phyloP scores from a whole-genome alignment of 2,329 filamentous ascomycete genomes.

The Microdochium paspali region DNA sequence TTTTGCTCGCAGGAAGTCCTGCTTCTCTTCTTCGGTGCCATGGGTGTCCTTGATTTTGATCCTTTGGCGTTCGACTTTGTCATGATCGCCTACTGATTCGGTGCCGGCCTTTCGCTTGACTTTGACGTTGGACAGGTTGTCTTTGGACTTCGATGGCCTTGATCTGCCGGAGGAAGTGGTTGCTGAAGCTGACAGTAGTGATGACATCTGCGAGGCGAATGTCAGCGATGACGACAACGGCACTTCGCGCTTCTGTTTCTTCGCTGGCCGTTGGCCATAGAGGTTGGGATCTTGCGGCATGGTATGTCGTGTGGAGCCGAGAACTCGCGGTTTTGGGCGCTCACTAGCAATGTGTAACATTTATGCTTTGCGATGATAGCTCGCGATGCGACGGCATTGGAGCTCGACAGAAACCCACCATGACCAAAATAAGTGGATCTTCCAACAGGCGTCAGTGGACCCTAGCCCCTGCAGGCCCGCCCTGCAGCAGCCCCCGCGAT shows the following conservation, averaged over 20 bases:
- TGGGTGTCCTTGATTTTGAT: conserved; percentile 41
- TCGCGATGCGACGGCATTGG: no score
- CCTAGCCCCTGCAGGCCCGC: no score
- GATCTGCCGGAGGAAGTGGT: conserved; percentile 36
- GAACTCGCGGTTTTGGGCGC: not conserved
- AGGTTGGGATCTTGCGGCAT: conserved; percentile 61
- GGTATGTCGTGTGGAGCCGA: conserved; percentile 2
- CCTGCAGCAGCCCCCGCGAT: not conserved
- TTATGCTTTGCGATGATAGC: no score
- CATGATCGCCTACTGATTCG: conserved; percentile 48
- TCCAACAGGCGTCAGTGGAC: not conserved
- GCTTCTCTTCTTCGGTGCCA: conserved; percentile 53
- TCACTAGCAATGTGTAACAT: no score
- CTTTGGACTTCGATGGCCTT: conserved; percentile 47
- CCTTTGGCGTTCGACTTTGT: conserved; percentile 20
- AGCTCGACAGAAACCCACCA: not conserved
- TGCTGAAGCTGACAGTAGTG: conserved; percentile 54
- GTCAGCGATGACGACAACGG: conserved; percentile 65
- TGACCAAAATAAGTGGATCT: not conserved
- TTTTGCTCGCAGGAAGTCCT: conserved; percentile 61
- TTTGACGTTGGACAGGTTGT: conserved; percentile 55
- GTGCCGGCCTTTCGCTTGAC: conserved; percentile 35
- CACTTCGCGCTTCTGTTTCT: conserved; percentile 60
- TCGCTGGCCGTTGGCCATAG: conserved; percentile 66
- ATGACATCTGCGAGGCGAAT: conserved; percentile 82